Percentiles rank a stretch among this genome's conserved stretches.
Conservation (phyloP, 805 yeast species). For the Candida hungchunana region DNA sequence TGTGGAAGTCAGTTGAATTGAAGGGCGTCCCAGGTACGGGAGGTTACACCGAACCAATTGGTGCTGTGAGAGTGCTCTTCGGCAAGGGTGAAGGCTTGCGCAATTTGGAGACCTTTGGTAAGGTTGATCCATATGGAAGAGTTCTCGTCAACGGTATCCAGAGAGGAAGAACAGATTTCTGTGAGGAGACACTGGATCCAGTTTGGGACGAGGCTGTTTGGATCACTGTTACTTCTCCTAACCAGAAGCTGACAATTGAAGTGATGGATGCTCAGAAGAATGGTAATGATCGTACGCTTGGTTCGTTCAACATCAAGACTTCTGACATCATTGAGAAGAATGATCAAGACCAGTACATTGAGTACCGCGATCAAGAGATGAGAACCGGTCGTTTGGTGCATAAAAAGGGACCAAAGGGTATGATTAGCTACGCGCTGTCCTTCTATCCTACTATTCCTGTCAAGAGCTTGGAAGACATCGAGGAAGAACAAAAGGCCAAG, state of each 20-base stretch:
- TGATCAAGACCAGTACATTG: constrained; percentile 58
- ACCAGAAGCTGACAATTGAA: constrained; percentile 79
- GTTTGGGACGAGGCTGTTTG: constrained; percentile 81
- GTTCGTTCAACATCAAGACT: constrained; percentile 69
- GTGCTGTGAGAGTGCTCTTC: constrained; percentile 74
- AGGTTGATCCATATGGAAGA: constrained; percentile 87
- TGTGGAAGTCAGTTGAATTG: constrained; percentile 85
- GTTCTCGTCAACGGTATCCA: constrained; percentile 72
- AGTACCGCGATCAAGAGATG: constrained; percentile 50
- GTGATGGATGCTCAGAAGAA: constrained; percentile 85
- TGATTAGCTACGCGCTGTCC: constrained; percentile 64
- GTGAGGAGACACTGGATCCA: constrained; percentile 68
- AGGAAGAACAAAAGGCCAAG: constrained; percentile 46
- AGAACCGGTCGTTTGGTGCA: constrained; percentile 61
- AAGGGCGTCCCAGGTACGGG: constrained; percentile 62
- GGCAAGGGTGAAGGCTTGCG: constrained; percentile 69
- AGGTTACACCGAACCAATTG: constrained; percentile 92
- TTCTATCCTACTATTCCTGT: constrained; percentile 84
- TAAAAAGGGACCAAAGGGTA: constrained; percentile 82
- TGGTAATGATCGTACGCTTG: constrained; percentile 83
- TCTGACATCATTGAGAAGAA: constrained; percentile 61
- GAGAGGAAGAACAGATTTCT: constrained; percentile 71
- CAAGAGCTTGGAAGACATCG: constrained; percentile 68
- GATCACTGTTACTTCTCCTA: constrained; percentile 75
- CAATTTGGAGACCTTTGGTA: constrained; percentile 86